Evolutionary conservation across 345 rosid genomes (phyloP), one percentile per base, ranked within the genome.

Genomic region (Acer saccharum): DNA sequence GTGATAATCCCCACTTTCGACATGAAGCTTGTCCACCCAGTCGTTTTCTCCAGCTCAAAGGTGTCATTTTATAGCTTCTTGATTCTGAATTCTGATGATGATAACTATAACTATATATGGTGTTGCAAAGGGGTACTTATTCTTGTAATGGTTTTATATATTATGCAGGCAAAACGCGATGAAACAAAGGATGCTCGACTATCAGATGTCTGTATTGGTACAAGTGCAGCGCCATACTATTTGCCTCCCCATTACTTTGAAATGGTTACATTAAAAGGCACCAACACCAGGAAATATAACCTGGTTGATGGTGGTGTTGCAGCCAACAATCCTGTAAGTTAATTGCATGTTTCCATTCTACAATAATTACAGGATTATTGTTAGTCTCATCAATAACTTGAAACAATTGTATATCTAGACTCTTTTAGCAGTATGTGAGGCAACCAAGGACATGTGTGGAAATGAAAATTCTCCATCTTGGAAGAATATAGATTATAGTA

Each of bases 241-340:
- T 70, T 81, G n/a, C 84, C 79, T 7, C 73, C 78, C 16, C 17
- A 70, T 71, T 20, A 65, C 52, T 81, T 78, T 64, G 8, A 74
- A 27, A 77, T 20, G 25, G 17, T 61, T 32, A 54, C 79, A 50
- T 23, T 46, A n/a, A 44, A 32, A 46, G 76, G 32, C 32, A 29
- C 32, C 32, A 41, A 41, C 44, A 5, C 44, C 7, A 5, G 44
- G 44, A 41, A 80, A 17, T 83, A 77, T 74, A 83, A 80, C 73
- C 81, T 83, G 69, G 65, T 80, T 1, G 81, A 74, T 16, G 83
- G 79, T 46, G 81, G 81, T 4, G 79, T 83, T 39, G 83, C 86
- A 69, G 81, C 83, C 35, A 83, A 83, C 41, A 80, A 74, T 77
- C 86, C 86, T 27, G 86, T 83, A 76, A 75, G 44, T 3, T 29